Conservation (phyloP, 495 filamentous ascomycete genomes). For the Pyrenula aspistea region DNA sequence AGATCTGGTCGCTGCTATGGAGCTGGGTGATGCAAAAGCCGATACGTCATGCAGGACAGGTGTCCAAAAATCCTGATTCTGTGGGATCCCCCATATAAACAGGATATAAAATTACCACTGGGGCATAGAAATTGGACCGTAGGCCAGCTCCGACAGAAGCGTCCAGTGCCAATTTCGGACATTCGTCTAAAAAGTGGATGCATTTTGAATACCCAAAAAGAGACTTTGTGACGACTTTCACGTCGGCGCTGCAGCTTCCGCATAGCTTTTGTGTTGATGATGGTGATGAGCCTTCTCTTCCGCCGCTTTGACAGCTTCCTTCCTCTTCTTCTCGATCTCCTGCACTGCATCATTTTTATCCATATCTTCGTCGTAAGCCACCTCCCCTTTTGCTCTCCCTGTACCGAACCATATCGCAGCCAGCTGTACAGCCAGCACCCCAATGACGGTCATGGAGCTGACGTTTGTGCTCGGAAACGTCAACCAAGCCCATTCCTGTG, state of each 20-base stretch:
- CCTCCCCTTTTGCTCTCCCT: slow-evolving; percentile 12
- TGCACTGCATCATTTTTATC: not conserved
- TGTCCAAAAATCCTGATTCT: too few species aligned
- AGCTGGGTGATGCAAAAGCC: too few species aligned
- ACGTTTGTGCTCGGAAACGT: slow-evolving; percentile 77
- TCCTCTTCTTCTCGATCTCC: not conserved
- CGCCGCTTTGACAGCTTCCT: not conserved
- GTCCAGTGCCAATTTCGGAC: too few species aligned
- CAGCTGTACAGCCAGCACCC: slow-evolving; percentile 53
- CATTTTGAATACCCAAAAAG: too few species aligned
- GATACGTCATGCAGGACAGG: too few species aligned
- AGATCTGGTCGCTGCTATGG: too few species aligned
- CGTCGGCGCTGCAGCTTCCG: not conserved
- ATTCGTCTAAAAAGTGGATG: too few species aligned
- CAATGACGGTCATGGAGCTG: slow-evolving; percentile 71
- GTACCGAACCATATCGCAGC: slow-evolving; percentile 50
- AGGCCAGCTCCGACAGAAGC: too few species aligned
- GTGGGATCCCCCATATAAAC: too few species aligned
- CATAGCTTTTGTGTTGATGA: not conserved
- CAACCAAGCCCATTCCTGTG: slow-evolving; percentile 96
- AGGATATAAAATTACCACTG: too few species aligned
- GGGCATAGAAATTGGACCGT: too few species aligned
- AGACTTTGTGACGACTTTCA: not conserved
- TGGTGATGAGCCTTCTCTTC: not conserved
- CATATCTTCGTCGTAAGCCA: not conserved